These are phyloP conservation scores for Naumovozyma dairenensis DNA, from an alignment of 805 yeast genomes.

Conservation along the genomic window DNA sequence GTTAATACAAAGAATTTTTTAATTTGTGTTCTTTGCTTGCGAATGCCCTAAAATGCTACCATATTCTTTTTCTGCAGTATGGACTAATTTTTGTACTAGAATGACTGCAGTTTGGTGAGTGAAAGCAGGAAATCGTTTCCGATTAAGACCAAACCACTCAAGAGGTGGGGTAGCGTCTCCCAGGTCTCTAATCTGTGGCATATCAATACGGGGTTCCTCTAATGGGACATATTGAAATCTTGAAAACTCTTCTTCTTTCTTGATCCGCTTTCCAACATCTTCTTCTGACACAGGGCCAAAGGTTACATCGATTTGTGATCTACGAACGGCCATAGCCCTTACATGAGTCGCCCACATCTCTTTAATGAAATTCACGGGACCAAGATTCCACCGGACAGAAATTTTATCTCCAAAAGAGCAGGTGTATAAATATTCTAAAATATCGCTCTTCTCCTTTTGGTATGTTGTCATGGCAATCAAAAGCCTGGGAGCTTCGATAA, in stretches of 20 bases:
- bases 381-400: constrained; percentile 88
- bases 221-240: constrained; percentile 47
- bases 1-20: neutral
- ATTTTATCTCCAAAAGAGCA: constrained; percentile 83
- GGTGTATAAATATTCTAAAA: constrained; percentile 56
- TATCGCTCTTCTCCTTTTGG: constrained; percentile 42
- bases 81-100: constrained; percentile 62
- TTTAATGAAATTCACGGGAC: constrained; percentile 78
- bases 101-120: constrained; percentile 75
- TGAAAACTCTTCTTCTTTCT: constrained; percentile 31
- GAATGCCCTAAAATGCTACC: constrained; percentile 35
- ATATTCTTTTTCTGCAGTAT: constrained; percentile 46
- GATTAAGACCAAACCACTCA: constrained; percentile 94
- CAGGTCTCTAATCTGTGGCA: constrained; percentile 81
- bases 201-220: constrained; percentile 71
- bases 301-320: constrained; percentile 30
- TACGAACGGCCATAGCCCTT: constrained; percentile 56
- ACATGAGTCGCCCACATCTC: constrained; percentile 89
- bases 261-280: constrained; percentile 33
- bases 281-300: constrained; percentile 20
- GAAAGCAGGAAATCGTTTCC: constrained; percentile 74
- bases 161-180: constrained; percentile 97
- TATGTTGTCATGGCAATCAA: constrained; percentile 65
- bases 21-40: constrained; percentile 4
- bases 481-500: constrained; percentile 71